Evolutionary conservation across 106 monocot genomes (phyloP).

Genomic region (Dendrobium catenatum): DNA sequence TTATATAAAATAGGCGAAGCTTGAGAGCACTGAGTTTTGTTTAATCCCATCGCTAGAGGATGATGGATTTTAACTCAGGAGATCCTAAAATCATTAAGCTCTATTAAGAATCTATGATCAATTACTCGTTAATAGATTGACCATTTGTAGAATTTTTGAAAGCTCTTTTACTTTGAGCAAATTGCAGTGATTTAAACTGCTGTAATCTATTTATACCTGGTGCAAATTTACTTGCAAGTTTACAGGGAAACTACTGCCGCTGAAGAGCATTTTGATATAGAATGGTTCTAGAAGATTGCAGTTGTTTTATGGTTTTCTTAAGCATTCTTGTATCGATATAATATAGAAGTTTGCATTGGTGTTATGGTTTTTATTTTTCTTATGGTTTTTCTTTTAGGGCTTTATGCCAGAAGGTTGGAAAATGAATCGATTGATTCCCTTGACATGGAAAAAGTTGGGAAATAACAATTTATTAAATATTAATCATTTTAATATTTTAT

Average conservation of each 20-base stretch:
- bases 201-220: background rate
- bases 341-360: background rate
- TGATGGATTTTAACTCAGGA: background rate
- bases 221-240: background rate
- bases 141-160: background rate
- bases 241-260: background rate
- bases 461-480: background rate
- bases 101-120: background rate
- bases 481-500: background rate
- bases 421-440: background rate
- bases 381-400: background rate
- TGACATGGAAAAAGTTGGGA: background rate
- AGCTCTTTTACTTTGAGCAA: background rate
- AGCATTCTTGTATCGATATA: background rate
- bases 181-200: background rate
- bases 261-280: background rate
- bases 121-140: background rate
- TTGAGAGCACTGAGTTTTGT: background rate
- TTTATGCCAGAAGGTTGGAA: background rate
- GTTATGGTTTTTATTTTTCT: background rate
- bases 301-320: background rate
- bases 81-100: background rate
- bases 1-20: background rate
- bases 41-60: background rate
- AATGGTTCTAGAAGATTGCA: background rate